A percentile compares a stretch with the other conserved stretches of the same genome.
Evolutionary conservation across 495 filamentous ascomycete genomes (phyloP).

Genomic region (Pseudevernia furfuracea): DNA sequence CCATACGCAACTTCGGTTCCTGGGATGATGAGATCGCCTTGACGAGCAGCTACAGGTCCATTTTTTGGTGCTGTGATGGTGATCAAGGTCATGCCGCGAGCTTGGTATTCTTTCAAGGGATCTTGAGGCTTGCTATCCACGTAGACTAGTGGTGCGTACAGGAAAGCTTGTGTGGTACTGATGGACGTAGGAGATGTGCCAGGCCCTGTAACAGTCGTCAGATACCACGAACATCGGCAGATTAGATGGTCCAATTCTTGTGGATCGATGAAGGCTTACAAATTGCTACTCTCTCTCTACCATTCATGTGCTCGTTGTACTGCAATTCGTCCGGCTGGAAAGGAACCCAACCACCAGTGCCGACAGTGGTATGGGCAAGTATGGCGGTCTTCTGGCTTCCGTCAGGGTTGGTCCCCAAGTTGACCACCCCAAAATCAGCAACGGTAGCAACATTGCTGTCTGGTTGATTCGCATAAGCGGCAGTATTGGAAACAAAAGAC

Average conservation of each 20-base stretch:
- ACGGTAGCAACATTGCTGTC: slow-evolving; percentile 22
- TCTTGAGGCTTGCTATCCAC: slow-evolving; percentile 27
- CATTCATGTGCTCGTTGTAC: slow-evolving; percentile 26
- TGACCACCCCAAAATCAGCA: slow-evolving; percentile 26
- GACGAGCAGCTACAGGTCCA: slow-evolving; percentile 24
- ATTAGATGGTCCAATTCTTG: not conserved
- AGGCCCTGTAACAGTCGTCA: slow-evolving; percentile 20
- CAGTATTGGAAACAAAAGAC: slow-evolving; percentile 30
- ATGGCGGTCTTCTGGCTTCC: slow-evolving; percentile 25
- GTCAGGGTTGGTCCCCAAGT: slow-evolving; percentile 24
- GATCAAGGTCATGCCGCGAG: slow-evolving; percentile 27
- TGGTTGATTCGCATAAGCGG: slow-evolving; percentile 19
- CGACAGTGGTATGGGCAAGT: slow-evolving; percentile 25
- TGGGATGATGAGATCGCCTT: slow-evolving; percentile 27
- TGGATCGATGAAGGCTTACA: slow-evolving; percentile 16
- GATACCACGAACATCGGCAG: slow-evolving; percentile 1
- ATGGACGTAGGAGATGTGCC: slow-evolving; percentile 28
- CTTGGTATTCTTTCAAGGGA: slow-evolving; percentile 27
- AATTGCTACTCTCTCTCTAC: slow-evolving; percentile 28
- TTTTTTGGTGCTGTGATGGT: slow-evolving; percentile 23
- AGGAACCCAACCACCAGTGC: slow-evolving; percentile 27
- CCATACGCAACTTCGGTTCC: slow-evolving; percentile 26
- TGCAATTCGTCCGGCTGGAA: slow-evolving; percentile 27
- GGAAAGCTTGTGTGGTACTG: slow-evolving; percentile 24
- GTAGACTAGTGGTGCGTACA: slow-evolving; percentile 29